Evolutionary conservation across 176 grass and related monocot species (phyloP).

Genomic region (Dendrocalamus sinicus): DNA sequence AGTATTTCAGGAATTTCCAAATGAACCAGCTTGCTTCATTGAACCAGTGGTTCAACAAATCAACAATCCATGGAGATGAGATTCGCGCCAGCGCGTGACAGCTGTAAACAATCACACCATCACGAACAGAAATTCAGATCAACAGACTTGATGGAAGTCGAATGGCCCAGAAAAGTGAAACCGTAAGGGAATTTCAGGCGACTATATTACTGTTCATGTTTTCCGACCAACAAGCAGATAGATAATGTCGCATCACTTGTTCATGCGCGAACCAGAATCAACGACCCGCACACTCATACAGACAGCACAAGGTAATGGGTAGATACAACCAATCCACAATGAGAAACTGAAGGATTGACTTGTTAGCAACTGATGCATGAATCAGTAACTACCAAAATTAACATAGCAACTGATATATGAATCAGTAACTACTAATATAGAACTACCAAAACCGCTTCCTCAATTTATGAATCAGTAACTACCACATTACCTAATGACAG

Average conservation of each 20-base stretch:
- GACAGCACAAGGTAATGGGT: neutral
- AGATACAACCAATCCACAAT: neutral
- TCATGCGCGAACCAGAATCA: neutral
- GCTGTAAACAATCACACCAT: too few relatives aligned
- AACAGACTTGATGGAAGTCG: neutral
- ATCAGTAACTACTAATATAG: too few relatives aligned
- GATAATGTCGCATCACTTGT: neutral
- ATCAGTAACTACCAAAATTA: too few relatives aligned
- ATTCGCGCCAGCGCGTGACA: neutral
- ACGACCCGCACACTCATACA: neutral
- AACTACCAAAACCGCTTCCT: neutral
- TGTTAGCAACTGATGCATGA: neutral
- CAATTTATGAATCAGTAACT: constrained; percentile 29
- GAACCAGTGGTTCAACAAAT: neutral
- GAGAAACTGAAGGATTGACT: neutral
- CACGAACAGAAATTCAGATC: neutral
- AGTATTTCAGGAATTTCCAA: neutral
- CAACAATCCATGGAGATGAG: neutral
- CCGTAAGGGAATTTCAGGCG: neutral
- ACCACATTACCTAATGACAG: neutral
- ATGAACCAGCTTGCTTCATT: neutral
- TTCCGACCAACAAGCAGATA: neutral
- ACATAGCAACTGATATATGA: neutral
- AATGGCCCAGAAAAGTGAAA: neutral
- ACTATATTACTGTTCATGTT: neutral